Evolutionary conservation across 352 stramenopile genomes (phyloP), one percentile per base, ranked within the genome.

Genomic region (Phytophthora chlamydospora): DNA sequence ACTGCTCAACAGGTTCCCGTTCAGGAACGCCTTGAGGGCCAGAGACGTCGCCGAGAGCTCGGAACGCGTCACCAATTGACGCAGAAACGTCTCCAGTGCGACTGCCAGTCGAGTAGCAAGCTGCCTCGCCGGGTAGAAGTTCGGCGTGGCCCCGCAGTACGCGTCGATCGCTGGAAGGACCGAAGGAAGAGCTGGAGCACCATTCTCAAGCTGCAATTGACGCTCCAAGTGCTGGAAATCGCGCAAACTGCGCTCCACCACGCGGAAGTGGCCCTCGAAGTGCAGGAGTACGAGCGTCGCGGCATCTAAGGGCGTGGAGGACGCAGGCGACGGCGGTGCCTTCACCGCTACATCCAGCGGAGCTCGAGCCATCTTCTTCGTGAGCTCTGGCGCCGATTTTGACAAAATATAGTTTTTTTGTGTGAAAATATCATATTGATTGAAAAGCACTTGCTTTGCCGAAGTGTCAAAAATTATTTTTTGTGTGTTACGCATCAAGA

Each of bases 141-240:
- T 68, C 33, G n/a, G 12, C 39, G 57, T 52, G 1, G 33, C 33
- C 24, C 43, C 33, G 39, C 33, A 60, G 41, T 62, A 73, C n/a
- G 41, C 40, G 24, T 58, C 40, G 59, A 78, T 67, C 3, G 61
- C 51, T 21, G 13, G 27, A 3, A 48, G 29, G 39, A 66, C 47
- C 0, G 46, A 56, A 6, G 41, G 2, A 6, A 57, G 34, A 14
- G 17, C 31, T 29, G 34, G 11, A 31, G 6, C 7, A 4, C 9
- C 13, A 5, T 34, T 10, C 41, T 56, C 46, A 16, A 47, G 54
- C 44, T 56, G 34, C 14, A 79, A 19, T 16, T 65, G 54, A n/a
- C 51, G 34, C 45, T 59, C 60, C 43, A 80, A 46, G 14, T 60
- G 55, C 32, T 62, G 34, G 31, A 80, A 80, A 68, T 77, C 64